Evolutionary conservation across 2,329 filamentous ascomycete species (phyloP), one percentile per base, ranked within the genome.

Genomic region (Clonostachys rhizophaga): DNA sequence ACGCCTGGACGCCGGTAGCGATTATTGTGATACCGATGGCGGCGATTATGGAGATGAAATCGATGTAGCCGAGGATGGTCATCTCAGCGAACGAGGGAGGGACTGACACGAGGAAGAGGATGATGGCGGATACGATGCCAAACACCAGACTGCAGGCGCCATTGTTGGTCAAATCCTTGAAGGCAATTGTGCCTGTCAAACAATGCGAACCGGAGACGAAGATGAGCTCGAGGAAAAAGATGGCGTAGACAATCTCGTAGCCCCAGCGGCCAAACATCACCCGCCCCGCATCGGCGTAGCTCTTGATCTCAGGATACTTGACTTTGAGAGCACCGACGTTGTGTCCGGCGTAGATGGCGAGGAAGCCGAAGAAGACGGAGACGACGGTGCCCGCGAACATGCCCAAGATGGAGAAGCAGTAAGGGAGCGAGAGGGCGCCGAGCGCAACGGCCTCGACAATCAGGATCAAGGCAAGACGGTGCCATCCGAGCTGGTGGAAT

Each of bases 171-270:
- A 89, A 69, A 44, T 75, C 80, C 55, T 83, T 83, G 64, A 88
- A 78, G 54, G 84, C 84, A 55, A 88, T 84, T 34, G 76, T 77
- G 53, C 87, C 87, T 0, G 84, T 87, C 51, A 89, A 68, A 45
- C 86, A 72, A 64, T 90, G 87, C n/a, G 83, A 86, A 34, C 78
- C 83, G 64, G 86, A 82, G 55, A 87, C 76, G 65, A 89, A 87
- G 47, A 85, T 67, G 39, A 89, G 69, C 62, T 87, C 81, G 16
- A 88, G 63, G 11, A 77, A 67, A 54, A 86, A 83, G 52, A 78
- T 82, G 52, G 70, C 64, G 18, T 82, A 83, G 41, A 87, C 68
- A 34, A 89, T 53, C 59, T 86, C 81, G 51, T 81, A 78, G 2
- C 82, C 83, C 39, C 78, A 67, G 16, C 65, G 68, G 9, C 86